Evolutionary conservation across 495 filamentous ascomycete species (phyloP).

Genomic region (Penicillium pulvis): DNA sequence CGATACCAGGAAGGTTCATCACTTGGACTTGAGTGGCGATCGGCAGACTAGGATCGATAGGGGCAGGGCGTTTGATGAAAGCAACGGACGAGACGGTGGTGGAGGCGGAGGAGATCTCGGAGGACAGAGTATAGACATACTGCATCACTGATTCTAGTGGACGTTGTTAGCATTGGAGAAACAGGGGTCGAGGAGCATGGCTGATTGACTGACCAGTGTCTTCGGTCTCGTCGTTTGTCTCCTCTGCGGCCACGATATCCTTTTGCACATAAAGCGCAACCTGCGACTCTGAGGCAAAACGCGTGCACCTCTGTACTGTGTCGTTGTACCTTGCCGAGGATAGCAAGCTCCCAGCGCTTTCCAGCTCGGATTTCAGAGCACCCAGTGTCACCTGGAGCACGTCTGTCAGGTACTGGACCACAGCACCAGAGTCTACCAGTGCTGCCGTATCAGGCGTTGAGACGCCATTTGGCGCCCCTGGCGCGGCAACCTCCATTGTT

Average conservation of each 20-base stretch:
- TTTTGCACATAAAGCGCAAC: conserved; percentile 88
- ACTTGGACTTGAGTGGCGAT: conserved; percentile 86
- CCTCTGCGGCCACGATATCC: conserved; percentile 63
- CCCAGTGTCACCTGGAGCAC: conserved; percentile 85
- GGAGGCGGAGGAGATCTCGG: conserved; percentile 76
- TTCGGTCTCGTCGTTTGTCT: conserved; percentile 52
- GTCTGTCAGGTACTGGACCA: conserved; percentile 78
- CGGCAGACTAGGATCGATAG: conserved; percentile 77
- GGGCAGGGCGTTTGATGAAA: conserved; percentile 83
- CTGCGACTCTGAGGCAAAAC: conserved; percentile 87
- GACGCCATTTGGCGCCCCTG: conserved; percentile 50
- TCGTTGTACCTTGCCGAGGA: conserved; percentile 69
- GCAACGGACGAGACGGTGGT: conserved; percentile 82
- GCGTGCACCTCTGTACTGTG: conserved; percentile 81
- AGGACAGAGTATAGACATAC: conserved; percentile 76
- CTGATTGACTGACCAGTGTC: conserved; percentile 39
- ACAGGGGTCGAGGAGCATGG: neutral
- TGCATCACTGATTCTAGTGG: conserved; percentile 26
- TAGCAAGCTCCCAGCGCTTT: conserved; percentile 77
- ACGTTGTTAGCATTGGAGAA: conserved; percentile 13
- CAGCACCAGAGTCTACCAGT: conserved; percentile 55
- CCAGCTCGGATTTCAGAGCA: conserved; percentile 76
- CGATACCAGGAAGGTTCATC: conserved; percentile 82
- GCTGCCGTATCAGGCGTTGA: conserved; percentile 41
- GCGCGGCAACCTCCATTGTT: conserved; percentile 54